Evolutionary conservation across 2,329 filamentous ascomycete genomes (phyloP), one percentile per base, ranked within the genome.

Genomic region (Xenoacremonium recifei): DNA sequence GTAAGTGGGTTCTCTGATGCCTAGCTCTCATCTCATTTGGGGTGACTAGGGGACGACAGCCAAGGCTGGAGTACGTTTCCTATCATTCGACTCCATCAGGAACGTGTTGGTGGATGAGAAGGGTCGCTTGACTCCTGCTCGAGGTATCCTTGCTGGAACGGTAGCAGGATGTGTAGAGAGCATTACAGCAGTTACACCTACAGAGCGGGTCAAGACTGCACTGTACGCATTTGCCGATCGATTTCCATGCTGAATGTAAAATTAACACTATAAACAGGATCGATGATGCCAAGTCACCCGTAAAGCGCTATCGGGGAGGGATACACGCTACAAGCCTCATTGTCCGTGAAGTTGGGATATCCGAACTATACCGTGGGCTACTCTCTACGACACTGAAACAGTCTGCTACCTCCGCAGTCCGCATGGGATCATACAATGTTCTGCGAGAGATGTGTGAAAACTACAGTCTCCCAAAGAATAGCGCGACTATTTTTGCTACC

Each of bases 161-260:
- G 65, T 71, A 2, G 77, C 80, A 0, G 83, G 83, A 0, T 72
- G 80, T 1, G 72, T 82, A 1, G 81, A 82, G 15, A 80, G 74
- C 40, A 68, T 82, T 0, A 72, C 77, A n/a, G 81, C 80, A 2
- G 82, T 87, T 1, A 87, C 82, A 3, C 83, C 83, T 0, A 84
- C 80, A 0, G 83, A 87, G 54, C 71, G 82, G 13, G 78, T 87
- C 55, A 87, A 86, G 59, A 87, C 83, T 2, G 81, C 81, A 0
- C 58, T 85, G 53, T 60, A 67, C 39, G 61, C 11, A 37, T 23
- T 50, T 6, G 39, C 11, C 13, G 11, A 17, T 1, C 1, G 20
- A 10, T 63, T n/a, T n/a, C n/a, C n/a, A n/a, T n/a, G n/a, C n/a
- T n/a, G n/a, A n/a, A n/a, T n/a, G n/a, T n/a, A n/a, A n/a, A n/a